Evolutionary conservation across 2,329 filamentous ascomycete species (phyloP).

Genomic region (Colletotrichum brevisporum): DNA sequence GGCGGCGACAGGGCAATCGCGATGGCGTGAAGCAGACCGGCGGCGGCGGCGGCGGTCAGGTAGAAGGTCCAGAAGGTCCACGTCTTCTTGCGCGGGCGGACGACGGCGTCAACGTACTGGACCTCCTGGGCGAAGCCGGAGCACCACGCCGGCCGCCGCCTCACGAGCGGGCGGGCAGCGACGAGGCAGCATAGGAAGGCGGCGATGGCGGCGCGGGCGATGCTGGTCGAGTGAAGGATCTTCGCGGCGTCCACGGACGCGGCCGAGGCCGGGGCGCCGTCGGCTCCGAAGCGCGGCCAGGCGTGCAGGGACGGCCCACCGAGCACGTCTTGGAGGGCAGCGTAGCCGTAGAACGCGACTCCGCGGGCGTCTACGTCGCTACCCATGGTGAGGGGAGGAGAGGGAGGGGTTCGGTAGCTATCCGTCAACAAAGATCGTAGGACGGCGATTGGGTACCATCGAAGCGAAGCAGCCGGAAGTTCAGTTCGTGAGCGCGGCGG

Average conservation of each 20-base stretch:
- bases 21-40: conserved; percentile 53
- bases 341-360: conserved; percentile 28
- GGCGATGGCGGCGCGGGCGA: conserved; percentile 50
- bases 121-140: conserved; percentile 60
- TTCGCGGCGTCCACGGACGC: conserved; percentile 4
- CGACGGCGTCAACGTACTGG: conserved; percentile 38
- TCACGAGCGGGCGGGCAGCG: conserved; percentile 44
- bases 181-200: conserved; percentile 49
- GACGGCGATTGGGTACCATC: conserved; percentile 28
- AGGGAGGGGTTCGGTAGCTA: conserved; percentile 15
- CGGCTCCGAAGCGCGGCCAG: background rate
- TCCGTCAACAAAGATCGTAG: background rate
- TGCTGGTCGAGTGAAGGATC: conserved; percentile 26
- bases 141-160: conserved; percentile 56
- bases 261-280: background rate
- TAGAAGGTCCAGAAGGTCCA: conserved; percentile 58
- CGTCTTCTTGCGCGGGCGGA: conserved; percentile 41
- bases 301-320: conserved; percentile 11
- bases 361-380: conserved; percentile 17
- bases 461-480: conserved; percentile 11
- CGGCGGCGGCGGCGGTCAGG: conserved; percentile 50
- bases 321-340: conserved; percentile 30
- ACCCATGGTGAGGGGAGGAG: conserved; percentile 12
- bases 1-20: conserved; percentile 49
- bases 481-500: conserved; percentile 11